These are phyloP conservation scores for Nissolia schottii DNA, from an alignment of 306 rosid genomes.

Conservation along the genomic window DNA sequence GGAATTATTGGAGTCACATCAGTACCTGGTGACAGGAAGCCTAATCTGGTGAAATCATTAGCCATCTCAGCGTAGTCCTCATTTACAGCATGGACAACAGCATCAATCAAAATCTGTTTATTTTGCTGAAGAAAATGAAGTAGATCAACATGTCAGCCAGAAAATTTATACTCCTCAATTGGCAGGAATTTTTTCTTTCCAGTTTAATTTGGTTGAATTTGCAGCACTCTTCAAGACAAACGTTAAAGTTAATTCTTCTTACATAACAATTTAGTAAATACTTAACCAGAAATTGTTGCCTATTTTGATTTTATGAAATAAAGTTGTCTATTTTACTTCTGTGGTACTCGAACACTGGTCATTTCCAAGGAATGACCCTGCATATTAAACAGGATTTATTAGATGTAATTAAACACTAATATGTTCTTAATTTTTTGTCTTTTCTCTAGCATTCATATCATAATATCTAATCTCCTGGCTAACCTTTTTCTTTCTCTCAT, in stretches of 20 bases:
- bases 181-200: not conserved
- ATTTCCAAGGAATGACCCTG: not conserved
- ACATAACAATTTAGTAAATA: not conserved
- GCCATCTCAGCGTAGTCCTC: slow-evolving; percentile 99
- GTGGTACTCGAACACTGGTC: not conserved
- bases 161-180: not conserved
- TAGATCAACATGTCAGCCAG: slow-evolving; percentile 19
- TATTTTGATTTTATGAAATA: not conserved
- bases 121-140: slow-evolving; percentile 68
- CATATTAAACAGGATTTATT: not conserved
- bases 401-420: not conserved
- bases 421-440: not conserved
- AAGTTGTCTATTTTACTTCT: not conserved
- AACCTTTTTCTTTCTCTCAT: not conserved
- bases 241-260: not conserved
- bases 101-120: slow-evolving; percentile 92
- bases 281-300: not conserved
- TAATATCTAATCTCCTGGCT: not conserved
- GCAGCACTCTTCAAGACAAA: not conserved
- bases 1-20: slow-evolving; percentile 96
- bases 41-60: slow-evolving; percentile 94
- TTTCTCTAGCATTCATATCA: not conserved
- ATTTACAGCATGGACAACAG: slow-evolving; percentile 97
- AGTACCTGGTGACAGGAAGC: slow-evolving; percentile 92
- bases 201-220: not conserved